These are phyloP conservation scores for Bauhinia variegata DNA, from an alignment of 306 rosid species.

Conservation along the genomic window DNA sequence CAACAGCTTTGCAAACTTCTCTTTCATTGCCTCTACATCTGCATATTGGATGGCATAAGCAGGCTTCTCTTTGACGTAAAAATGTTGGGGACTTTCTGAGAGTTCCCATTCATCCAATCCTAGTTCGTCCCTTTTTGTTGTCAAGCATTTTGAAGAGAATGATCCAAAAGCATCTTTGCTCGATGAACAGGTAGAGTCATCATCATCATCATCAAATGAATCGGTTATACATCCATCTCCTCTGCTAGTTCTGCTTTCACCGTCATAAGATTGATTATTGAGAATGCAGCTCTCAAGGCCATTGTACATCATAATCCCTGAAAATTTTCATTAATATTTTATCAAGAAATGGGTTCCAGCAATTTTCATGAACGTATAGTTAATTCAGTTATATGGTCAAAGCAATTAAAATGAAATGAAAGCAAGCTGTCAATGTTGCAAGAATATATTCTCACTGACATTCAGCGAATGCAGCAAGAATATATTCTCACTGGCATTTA, in stretches of 20 bases:
- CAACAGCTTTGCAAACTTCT: constrained; percentile 76
- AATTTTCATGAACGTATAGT: too few relatives aligned
- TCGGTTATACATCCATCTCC: constrained; percentile 84
- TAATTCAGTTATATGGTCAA: too few relatives aligned
- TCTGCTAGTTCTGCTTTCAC: constrained; percentile 77
- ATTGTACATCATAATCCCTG: constrained; percentile 86
- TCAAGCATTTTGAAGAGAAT: constrained; percentile 78
- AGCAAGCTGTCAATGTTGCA: constrained; percentile 37
- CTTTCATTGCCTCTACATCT: constrained; percentile 83
- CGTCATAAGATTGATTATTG: constrained; percentile 63
- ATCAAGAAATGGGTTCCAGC: constrained; percentile 10
- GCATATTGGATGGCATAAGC: constrained; percentile 53
- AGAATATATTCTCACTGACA: constrained; percentile 45
- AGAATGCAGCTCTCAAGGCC: constrained; percentile 91
- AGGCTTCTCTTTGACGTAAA: constrained; percentile 66
- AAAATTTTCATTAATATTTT: constrained; percentile 34
- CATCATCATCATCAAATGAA: constrained; percentile 76
- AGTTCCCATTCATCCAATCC: constrained; percentile 74
- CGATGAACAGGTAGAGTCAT: constrained; percentile 73
- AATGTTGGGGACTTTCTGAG: constrained; percentile 57
- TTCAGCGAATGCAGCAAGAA: constrained; percentile 41
- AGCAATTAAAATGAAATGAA: constrained; percentile 12
- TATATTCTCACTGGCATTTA: constrained; percentile 38
- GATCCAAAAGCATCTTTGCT: constrained; percentile 85
- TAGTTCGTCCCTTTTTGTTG: constrained; percentile 61